Evolutionary conservation across 1,284 basidiomycete species (phyloP).

Genomic region (Chalciporus sp.): DNA sequence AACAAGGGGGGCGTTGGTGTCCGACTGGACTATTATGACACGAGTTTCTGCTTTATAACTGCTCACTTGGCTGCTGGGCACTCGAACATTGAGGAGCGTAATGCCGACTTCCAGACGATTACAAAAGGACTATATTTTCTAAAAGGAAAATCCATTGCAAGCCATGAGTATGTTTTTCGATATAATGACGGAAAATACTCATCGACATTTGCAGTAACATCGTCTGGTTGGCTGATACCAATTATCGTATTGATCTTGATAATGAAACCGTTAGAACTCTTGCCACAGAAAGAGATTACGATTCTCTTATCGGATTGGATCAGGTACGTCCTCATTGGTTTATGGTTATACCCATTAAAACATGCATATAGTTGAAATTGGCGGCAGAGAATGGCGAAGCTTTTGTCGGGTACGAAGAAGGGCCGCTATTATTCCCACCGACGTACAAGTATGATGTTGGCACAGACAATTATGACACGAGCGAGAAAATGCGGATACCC

Average conservation of each 20-base stretch:
- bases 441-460: conserved; percentile 88
- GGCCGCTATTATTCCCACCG: conserved; percentile 83
- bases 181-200: conserved; percentile 3
- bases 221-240: conserved; percentile 94
- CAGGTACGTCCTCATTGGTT: conserved; percentile 56
- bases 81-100: conserved; percentile 85
- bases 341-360: background rate
- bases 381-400: conserved; percentile 71
- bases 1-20: conserved; percentile 97
- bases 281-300: conserved; percentile 67
- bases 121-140: conserved; percentile 81
- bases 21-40: conserved; percentile 88
- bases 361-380: conserved; percentile 57
- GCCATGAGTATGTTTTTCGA: conserved; percentile 75
- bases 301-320: conserved; percentile 78
- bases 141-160: conserved; percentile 85
- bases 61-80: conserved; percentile 96
- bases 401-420: conserved; percentile 88
- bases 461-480: conserved; percentile 89
- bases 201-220: conserved; percentile 60
- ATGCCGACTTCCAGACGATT: conserved; percentile 92
- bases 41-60: conserved; percentile 93
- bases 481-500: conserved; percentile 95
- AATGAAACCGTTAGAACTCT: conserved; percentile 79
- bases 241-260: conserved; percentile 90